A percentile compares a stretch with the other conserved stretches of the same genome.
These are phyloP conservation scores for Claviceps arundinis DNA, from an alignment of 2,329 filamentous ascomycete genomes.

Conservation along the genomic window DNA sequence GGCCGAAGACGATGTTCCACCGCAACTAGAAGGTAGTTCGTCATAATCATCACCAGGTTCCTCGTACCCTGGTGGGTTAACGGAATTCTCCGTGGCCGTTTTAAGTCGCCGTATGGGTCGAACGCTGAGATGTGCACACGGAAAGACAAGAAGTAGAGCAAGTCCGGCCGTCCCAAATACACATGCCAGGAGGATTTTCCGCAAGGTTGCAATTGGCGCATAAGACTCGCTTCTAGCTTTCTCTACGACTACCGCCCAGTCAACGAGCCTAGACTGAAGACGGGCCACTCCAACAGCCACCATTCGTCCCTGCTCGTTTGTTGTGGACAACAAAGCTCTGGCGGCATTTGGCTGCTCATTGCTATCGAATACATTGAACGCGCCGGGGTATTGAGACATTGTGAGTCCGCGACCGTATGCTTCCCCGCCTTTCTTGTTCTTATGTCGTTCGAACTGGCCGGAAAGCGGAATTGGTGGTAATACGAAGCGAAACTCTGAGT, in stretches of 20 bases:
- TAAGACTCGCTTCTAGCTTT: constrained; percentile 63
- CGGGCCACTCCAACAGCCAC: constrained; percentile 76
- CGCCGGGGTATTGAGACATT: constrained; percentile 48
- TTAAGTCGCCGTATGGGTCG: constrained; percentile 67
- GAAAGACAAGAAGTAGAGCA: constrained; percentile 58
- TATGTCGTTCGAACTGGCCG: constrained; percentile 34
- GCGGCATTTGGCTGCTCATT: constrained; percentile 47
- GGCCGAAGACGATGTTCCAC: constrained; percentile 28
- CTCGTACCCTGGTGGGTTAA: constrained; percentile 50
- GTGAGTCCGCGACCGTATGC: constrained; percentile 40
- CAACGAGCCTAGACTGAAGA: constrained; percentile 51
- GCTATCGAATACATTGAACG: constrained; percentile 43
- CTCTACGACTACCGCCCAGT: constrained; percentile 77
- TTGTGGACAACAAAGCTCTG: constrained; percentile 52
- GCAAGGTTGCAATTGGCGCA: constrained; percentile 58
- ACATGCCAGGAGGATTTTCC: constrained; percentile 68
- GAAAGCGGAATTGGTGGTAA: constrained; percentile 37
- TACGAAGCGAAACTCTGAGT: constrained; percentile 42
- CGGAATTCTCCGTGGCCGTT: constrained; percentile 59
- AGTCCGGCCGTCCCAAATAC: constrained; percentile 72
- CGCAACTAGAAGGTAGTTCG: constrained; percentile 27
- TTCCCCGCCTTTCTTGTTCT: constrained; percentile 15
- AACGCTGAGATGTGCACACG: constrained; percentile 71
- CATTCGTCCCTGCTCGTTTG: constrained; percentile 54
- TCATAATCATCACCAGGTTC: constrained; percentile 32